Percentiles rank a stretch among this genome's conserved stretches.
phyloP scores from a whole-genome alignment of 2,329 filamentous ascomycete genomes.

The Fusarium sp. region DNA sequence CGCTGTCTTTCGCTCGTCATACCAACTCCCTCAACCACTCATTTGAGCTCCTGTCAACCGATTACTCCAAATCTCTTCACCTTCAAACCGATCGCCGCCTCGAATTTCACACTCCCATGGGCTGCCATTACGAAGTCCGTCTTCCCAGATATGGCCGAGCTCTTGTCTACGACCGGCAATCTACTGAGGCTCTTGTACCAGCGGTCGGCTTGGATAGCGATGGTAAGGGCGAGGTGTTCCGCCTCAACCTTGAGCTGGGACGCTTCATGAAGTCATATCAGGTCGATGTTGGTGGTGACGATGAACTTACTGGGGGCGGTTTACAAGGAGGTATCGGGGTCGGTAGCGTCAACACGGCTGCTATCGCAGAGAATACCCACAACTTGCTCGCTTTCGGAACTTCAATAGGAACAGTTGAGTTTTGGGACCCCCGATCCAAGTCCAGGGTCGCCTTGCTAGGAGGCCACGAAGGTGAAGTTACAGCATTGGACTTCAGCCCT shows the following conservation, averaged over 20 bases:
- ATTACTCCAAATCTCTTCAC: conserved; percentile 95
- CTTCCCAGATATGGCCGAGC: conserved; percentile 94
- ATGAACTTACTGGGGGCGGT: conserved; percentile 75
- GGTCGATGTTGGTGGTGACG: conserved; percentile 87
- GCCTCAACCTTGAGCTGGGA: conserved; percentile 89
- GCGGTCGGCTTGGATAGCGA: conserved; percentile 87
- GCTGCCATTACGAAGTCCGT: conserved; percentile 88
- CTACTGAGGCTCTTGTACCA: conserved; percentile 86
- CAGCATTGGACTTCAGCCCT: conserved; percentile 85
- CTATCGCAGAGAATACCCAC: conserved; percentile 88
- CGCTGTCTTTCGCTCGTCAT: conserved; percentile 92
- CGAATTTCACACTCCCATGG: conserved; percentile 91
- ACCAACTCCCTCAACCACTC: conserved; percentile 92
- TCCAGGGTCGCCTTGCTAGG: conserved; percentile 82
- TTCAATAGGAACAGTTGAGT: conserved; percentile 92
- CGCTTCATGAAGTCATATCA: conserved; percentile 96
- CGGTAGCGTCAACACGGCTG: conserved; percentile 86
- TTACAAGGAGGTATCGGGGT: conserved; percentile 88
- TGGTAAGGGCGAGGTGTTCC: conserved; percentile 90
- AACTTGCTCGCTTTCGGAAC: conserved; percentile 94
- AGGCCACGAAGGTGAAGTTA: conserved; percentile 77
- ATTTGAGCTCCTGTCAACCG: conserved; percentile 86
- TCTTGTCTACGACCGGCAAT: conserved; percentile 82
- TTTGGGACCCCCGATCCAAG: conserved; percentile 91
- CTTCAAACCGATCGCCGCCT: conserved; percentile 90